These are phyloP conservation scores for Myriosclerotinia scirpicola DNA, from an alignment of 2,329 filamentous ascomycete genomes.

Conservation along the genomic window DNA sequence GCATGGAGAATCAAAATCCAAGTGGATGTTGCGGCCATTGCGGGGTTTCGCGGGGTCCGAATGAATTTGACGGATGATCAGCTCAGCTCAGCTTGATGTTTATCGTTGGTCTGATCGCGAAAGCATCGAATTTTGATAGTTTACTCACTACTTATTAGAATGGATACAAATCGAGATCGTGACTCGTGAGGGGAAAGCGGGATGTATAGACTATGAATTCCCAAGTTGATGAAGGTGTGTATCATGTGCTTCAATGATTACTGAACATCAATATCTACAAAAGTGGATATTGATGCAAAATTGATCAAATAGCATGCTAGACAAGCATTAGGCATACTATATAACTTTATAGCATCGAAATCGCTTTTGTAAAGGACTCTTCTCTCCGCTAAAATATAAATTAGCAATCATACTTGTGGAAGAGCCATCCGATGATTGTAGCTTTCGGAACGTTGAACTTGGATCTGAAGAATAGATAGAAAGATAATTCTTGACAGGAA, in stretches of 20 bases:
- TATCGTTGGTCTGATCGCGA: not conserved
- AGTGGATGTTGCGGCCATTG: not conserved
- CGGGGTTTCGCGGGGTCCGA: constrained; percentile 3
- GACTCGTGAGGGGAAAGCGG: not conserved
- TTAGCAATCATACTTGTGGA: too few relatives aligned
- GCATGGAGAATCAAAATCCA: not conserved
- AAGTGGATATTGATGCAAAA: constrained; percentile 4
- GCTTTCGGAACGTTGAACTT: not conserved
- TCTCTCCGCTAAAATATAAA: not conserved
- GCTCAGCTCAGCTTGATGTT: not conserved
- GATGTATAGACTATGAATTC: not conserved
- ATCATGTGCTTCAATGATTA: not conserved
- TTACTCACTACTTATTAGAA: not conserved
- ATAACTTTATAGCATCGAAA: not conserved
- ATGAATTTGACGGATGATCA: not conserved
- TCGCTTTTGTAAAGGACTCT: not conserved
- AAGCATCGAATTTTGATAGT: not conserved
- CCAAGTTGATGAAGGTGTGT: not conserved
- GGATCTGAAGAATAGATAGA: not conserved
- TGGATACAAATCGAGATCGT: not conserved
- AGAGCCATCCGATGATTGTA: not conserved
- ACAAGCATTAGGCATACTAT: not conserved
- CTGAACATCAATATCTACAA: not conserved
- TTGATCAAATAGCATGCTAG: not conserved
- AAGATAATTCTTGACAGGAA: not conserved